Percentiles rank a stretch among this genome's conserved stretches.
phyloP scores from a whole-genome alignment of 305 asterid genomes.

The Fraxinus platypoda region DNA sequence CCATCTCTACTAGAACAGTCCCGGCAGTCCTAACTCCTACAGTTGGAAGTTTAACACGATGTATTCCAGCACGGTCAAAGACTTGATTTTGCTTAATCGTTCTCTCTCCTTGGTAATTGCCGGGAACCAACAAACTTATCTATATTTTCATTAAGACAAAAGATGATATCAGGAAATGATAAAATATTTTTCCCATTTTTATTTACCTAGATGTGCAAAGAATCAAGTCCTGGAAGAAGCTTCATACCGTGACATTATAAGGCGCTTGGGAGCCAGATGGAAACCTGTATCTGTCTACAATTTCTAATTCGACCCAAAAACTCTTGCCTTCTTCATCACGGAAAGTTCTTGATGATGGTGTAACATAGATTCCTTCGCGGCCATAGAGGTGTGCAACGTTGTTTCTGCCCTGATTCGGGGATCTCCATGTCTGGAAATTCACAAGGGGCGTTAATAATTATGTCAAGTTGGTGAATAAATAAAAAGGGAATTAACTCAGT shows the following conservation, averaged over 20 bases:
- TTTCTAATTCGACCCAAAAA: constrained; percentile 90
- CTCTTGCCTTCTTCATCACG: constrained; percentile 98
- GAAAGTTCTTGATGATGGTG: constrained; percentile 84
- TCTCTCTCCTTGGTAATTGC: constrained; percentile 96
- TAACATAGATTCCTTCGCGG: constrained; percentile 82
- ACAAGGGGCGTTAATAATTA: constrained; percentile 21
- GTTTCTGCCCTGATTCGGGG: constrained; percentile 86
- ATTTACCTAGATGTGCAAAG: neutral
- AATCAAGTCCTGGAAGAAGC: neutral
- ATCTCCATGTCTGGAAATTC: constrained; percentile 77
- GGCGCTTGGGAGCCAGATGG: constrained; percentile 96
- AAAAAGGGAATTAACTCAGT: constrained; percentile 9
- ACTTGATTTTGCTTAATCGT: constrained; percentile 69
- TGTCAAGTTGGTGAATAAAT: constrained; percentile 9
- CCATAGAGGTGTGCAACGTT: constrained; percentile 61
- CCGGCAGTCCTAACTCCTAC: constrained; percentile 88
- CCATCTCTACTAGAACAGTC: constrained; percentile 91
- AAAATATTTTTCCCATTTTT: neutral
- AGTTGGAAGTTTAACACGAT: constrained; percentile 74
- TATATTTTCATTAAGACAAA: constrained; percentile 22
- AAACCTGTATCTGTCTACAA: constrained; percentile 69
- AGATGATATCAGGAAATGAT: constrained; percentile 5
- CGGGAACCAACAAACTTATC: constrained; percentile 95
- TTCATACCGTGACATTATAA: constrained; percentile 82
- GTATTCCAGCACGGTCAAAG: constrained; percentile 60